phyloP scores from a whole-genome alignment of 306 rosid genomes.

The Ormosia emarginata region DNA sequence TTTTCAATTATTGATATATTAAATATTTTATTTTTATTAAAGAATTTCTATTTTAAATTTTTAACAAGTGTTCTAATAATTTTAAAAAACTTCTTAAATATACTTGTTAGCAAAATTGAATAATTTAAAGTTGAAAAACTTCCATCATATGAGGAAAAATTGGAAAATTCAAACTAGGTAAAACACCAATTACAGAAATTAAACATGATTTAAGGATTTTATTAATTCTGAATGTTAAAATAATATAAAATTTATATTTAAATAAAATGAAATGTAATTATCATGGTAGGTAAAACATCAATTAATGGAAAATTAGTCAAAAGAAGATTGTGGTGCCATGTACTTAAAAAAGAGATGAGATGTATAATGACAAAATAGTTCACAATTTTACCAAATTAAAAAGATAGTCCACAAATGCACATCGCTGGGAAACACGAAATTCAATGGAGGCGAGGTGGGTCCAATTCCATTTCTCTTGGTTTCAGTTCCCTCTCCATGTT shows the following conservation, averaged over 20 bases:
- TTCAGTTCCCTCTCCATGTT: neutral
- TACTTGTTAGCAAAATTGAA: too few species aligned
- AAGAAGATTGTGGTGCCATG: neutral
- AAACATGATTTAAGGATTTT: neutral
- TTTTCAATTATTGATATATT: too few species aligned
- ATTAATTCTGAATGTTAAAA: too few species aligned
- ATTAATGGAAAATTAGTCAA: neutral
- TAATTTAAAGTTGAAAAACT: neutral
- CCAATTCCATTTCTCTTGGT: neutral
- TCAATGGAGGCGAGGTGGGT: neutral
- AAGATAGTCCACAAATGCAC: too few species aligned
- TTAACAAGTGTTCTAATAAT: too few species aligned
- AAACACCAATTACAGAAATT: neutral
- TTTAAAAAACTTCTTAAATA: too few species aligned
- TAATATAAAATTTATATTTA: neutral
- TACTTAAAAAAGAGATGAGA: neutral
- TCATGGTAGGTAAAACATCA: constrained; percentile 2
- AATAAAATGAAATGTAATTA: neutral
- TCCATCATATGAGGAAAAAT: neutral
- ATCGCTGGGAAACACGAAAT: too few species aligned
- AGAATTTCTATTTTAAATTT: too few species aligned
- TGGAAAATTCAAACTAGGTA: neutral
- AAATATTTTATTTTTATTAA: too few species aligned
- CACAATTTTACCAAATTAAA: neutral
- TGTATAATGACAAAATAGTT: neutral